A percentile compares a stretch with the other conserved stretches of the same genome.
These are phyloP conservation scores for Priceomyces castillae DNA, from an alignment of 805 yeast genomes.

Conservation along the genomic window DNA sequence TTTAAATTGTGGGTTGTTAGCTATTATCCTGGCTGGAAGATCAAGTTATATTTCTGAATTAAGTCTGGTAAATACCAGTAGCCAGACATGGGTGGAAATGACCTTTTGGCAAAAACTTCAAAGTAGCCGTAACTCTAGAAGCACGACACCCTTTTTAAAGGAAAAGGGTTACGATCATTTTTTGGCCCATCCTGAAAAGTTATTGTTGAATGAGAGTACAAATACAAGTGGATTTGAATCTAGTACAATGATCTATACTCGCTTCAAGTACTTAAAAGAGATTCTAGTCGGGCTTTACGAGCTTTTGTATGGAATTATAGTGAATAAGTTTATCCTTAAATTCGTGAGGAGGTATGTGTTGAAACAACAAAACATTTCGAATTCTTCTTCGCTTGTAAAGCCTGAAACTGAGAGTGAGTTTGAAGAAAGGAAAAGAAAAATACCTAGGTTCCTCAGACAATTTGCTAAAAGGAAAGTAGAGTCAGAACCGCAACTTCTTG, in stretches of 20 bases:
- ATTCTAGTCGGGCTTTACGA: slow-evolving; percentile 20
- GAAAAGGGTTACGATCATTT: slow-evolving; percentile 29
- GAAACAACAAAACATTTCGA: not conserved
- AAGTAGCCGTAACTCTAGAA: not conserved
- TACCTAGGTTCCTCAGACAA: slow-evolving; percentile 28
- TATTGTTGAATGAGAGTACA: slow-evolving; percentile 13
- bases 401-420: slow-evolving; percentile 17
- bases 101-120: slow-evolving; percentile 20
- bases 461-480: slow-evolving; percentile 23
- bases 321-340: slow-evolving; percentile 11
- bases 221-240: not conserved
- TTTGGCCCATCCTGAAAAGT: slow-evolving; percentile 25
- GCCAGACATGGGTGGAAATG: slow-evolving; percentile 55
- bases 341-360: slow-evolving; percentile 7
- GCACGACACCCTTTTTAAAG: not conserved
- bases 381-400: not conserved
- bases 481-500: slow-evolving; percentile 9
- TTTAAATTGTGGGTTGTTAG: slow-evolving; percentile 57
- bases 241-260: not conserved
- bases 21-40: slow-evolving; percentile 65
- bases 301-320: slow-evolving; percentile 17
- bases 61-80: slow-evolving; percentile 46
- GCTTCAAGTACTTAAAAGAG: slow-evolving; percentile 7
- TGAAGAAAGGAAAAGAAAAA: slow-evolving; percentile 15
- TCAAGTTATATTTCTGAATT: slow-evolving; percentile 64